Base-by-base conservation (phyloP, 2,329 filamentous ascomycete genomes). In the Leptoxyphium fumago region DNA sequence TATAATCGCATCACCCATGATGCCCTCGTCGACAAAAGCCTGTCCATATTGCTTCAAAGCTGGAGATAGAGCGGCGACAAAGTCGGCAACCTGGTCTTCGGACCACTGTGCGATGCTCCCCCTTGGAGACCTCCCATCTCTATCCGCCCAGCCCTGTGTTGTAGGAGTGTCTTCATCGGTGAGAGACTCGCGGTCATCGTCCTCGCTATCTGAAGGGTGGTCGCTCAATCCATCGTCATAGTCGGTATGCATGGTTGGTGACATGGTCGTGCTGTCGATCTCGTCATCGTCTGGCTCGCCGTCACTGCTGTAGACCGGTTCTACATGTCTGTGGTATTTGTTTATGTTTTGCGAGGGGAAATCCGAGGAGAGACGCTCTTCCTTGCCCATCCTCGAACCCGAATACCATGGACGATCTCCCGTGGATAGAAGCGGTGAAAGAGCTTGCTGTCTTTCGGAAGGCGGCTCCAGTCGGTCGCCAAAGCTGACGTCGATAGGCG, bases 1-100 rank as follows among this genome's bases (percentile, higher is more conserved):
- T 45, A 94, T 78, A 49, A 98, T 70, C 43, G 85, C 89, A 61
- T 96, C 87, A 51, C 91, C 91, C 32, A 88, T 82, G 54, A 98
- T 93, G 50, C 86, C 87, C 60, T 98, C 94, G 58, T 95, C 91
- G 91, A 61, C 50, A 48, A 55, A 57, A 1, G 49, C 49, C 42
- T 53, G 56, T 53, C 50, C 59, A 52, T 59, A 56, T 45, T 60
- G 56, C 48, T 59, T 59, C 45, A 60, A 42, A 10, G 53, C 48
- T 13, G 56, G 54, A 18, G 49, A 53, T 36, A 54, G 47, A 10
- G 50, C 49, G 14, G 78, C 74, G 53, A 95, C 76, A 59, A 93
- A 96, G 56, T 94, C 86, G 52, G 86, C 86, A 64, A 84, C 88
- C 65, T 96, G 86, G 47, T 93, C 85, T 13, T 78, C 80, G 2